A percentile compares a stretch with the other conserved stretches of the same genome.
phyloP scores from a whole-genome alignment of 257 asterid genomes.

The Nicotiana noctiflora region DNA sequence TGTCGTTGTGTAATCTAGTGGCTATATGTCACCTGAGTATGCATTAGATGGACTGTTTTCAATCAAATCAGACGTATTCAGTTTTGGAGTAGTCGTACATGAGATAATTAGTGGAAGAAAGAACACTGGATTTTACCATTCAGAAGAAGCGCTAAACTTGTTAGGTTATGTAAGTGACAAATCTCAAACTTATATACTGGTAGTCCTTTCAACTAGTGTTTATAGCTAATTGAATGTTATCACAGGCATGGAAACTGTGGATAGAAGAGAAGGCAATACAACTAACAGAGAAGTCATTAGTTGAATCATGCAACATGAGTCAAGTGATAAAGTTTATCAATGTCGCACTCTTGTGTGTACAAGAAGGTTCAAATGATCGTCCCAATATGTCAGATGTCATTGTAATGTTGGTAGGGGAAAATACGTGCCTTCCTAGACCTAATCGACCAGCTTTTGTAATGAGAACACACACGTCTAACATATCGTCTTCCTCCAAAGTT shows the following conservation, averaged over 20 bases:
- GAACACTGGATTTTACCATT: constrained; percentile 12
- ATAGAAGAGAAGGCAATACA: constrained; percentile 11
- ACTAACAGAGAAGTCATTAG: background rate
- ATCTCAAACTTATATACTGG: background rate
- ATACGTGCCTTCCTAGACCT: constrained; percentile 10
- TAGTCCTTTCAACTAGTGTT: background rate
- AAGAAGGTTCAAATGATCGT: constrained; percentile 17
- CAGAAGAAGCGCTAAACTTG: constrained; percentile 13
- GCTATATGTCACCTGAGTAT: constrained; percentile 22
- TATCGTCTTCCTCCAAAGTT: background rate
- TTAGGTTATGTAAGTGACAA: constrained; percentile 22
- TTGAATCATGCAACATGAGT: background rate
- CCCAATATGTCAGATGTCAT: constrained; percentile 23
- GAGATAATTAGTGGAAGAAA: constrained; percentile 19
- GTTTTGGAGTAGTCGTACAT: constrained; percentile 21
- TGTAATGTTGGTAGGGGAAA: constrained; percentile 14
- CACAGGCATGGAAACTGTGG: constrained; percentile 27
- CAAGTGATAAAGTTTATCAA: constrained; percentile 13
- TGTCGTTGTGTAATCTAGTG: background rate
- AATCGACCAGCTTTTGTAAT: constrained; percentile 10
- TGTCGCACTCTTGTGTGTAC: constrained; percentile 23
- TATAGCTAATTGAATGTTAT: background rate
- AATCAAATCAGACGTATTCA: constrained; percentile 19
- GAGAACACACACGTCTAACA: background rate
- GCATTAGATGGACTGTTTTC: constrained; percentile 12